Evolutionary conservation across 2,329 filamentous ascomycete species (phyloP).

Genomic region (Malbranchea cinnamomea): DNA sequence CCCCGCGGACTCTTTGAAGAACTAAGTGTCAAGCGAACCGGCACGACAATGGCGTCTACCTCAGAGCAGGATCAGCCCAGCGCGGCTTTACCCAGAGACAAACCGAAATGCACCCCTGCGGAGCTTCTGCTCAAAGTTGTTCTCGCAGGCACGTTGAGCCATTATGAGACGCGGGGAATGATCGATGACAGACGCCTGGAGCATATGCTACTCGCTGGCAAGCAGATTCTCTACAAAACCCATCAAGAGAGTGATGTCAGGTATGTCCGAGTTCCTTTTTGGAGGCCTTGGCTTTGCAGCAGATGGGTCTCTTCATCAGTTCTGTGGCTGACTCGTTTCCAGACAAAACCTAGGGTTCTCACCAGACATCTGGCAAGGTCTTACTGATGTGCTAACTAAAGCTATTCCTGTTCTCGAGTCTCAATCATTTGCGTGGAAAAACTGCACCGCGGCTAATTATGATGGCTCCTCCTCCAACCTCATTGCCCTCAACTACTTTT

Average conservation of each 20-base stretch:
- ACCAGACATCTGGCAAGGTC: slow-evolving; percentile 43
- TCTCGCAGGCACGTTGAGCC: slow-evolving; percentile 35
- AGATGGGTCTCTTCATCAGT: background rate
- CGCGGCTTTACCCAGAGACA: slow-evolving; percentile 13
- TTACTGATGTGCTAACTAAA: slow-evolving; percentile 41
- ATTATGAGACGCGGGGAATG: slow-evolving; percentile 46
- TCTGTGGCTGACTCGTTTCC: slow-evolving; percentile 8
- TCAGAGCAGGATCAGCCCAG: slow-evolving; percentile 13
- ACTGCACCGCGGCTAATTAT: slow-evolving; percentile 40
- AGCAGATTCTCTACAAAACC: slow-evolving; percentile 44
- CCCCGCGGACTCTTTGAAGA: background rate
- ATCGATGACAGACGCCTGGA: slow-evolving; percentile 44
- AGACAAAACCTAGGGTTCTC: slow-evolving; percentile 44
- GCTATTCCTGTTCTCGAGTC: slow-evolving; percentile 47
- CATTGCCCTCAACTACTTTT: slow-evolving; percentile 45
- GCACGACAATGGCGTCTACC: slow-evolving; percentile 18
- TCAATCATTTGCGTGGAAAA: slow-evolving; percentile 46
- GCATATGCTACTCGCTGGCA: slow-evolving; percentile 42
- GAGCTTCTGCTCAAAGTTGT: slow-evolving; percentile 35
- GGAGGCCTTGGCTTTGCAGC: slow-evolving; percentile 5
- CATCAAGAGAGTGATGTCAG: slow-evolving; percentile 41
- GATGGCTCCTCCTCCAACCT: slow-evolving; percentile 45
- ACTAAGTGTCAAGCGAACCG: too few relatives aligned
- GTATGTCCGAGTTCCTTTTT: slow-evolving; percentile 15
- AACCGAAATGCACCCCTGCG: slow-evolving; percentile 29